phyloP scores from a whole-genome alignment of 2,329 filamentous ascomycete genomes.

The Colletotrichum salicis region DNA sequence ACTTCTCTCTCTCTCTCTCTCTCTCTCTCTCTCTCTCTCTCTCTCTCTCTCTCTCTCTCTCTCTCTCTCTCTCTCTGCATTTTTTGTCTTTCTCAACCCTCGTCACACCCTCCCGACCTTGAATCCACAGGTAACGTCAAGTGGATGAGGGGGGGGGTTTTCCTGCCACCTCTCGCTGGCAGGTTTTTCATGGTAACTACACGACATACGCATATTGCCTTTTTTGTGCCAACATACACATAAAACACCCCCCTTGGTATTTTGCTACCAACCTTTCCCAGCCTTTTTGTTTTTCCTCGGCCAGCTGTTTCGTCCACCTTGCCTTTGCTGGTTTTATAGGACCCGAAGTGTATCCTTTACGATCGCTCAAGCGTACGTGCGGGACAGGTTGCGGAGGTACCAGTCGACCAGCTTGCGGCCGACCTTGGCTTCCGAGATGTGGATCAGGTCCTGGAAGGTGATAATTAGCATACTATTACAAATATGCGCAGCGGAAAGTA shows the following conservation, averaged over 20 bases:
- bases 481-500: not conserved
- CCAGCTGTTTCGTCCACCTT: constrained; percentile 18
- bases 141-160: constrained; percentile 6
- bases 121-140: constrained; percentile 29
- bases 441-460: constrained; percentile 82
- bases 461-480: constrained; percentile 14
- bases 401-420: constrained; percentile 97
- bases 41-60: no score
- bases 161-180: not conserved
- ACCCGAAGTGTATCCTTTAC: not conserved
- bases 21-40: no score
- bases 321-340: constrained; percentile 24
- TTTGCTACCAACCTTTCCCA: not conserved
- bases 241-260: not conserved
- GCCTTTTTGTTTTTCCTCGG: constrained; percentile 26
- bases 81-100: not conserved
- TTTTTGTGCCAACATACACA: constrained; percentile 21
- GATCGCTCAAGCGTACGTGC: constrained; percentile 78
- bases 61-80: not conserved
- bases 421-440: constrained; percentile 98
- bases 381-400: constrained; percentile 96
- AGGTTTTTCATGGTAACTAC: constrained; percentile 8
- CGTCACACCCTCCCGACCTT: constrained; percentile 16
- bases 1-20: no score
- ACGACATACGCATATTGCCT: constrained; percentile 3